These are phyloP conservation scores for Cordia subcordata DNA, from an alignment of 257 asterid genomes.

Conservation along the genomic window DNA sequence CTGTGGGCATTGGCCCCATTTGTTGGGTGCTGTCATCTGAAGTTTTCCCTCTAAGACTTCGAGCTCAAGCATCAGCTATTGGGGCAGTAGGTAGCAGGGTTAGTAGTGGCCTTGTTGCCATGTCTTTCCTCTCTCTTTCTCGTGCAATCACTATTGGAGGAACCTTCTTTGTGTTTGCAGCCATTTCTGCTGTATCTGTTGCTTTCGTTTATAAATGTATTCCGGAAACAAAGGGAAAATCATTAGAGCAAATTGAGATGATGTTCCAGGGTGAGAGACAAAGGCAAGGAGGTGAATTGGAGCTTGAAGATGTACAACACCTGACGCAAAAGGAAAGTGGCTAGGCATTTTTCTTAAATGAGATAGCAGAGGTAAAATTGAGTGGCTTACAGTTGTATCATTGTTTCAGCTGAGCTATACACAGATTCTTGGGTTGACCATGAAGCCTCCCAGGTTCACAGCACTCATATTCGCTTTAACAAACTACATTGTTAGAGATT, in stretches of 20 bases:
- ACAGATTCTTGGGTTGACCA: background rate
- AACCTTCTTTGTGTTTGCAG: constrained; percentile 47
- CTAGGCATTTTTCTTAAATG: background rate
- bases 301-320: constrained; percentile 45
- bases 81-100: constrained; percentile 66
- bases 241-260: constrained; percentile 63
- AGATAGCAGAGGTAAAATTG: background rate
- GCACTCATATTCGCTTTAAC: background rate
- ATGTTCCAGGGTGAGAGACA: constrained; percentile 34
- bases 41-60: constrained; percentile 50
- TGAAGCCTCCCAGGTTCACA: background rate
- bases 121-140: constrained; percentile 51
- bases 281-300: constrained; percentile 34
- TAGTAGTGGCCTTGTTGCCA: constrained; percentile 53
- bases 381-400: background rate
- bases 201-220: constrained; percentile 38
- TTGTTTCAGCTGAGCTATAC: background rate
- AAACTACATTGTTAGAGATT: background rate
- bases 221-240: constrained; percentile 69
- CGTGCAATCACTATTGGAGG: constrained; percentile 58
- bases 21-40: constrained; percentile 72
- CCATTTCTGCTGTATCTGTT: constrained; percentile 47
- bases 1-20: constrained; percentile 66
- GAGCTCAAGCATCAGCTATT: constrained; percentile 59
- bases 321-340: constrained; percentile 31